Conservation (phyloP, 805 yeast genomes). For the Metschnikowia lunata region DNA sequence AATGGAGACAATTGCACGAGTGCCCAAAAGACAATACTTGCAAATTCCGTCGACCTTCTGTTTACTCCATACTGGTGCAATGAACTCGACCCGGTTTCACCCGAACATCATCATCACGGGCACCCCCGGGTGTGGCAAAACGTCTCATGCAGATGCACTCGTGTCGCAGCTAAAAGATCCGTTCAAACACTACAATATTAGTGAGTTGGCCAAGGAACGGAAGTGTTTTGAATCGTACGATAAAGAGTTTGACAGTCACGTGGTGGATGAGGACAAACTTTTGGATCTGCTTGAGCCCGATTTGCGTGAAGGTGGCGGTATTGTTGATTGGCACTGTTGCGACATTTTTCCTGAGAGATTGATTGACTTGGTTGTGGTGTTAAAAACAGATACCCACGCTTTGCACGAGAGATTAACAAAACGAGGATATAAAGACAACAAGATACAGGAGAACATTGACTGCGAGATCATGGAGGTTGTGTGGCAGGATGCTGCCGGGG, state of each 20-base stretch:
- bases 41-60: too few relatives aligned
- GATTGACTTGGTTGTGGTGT: slow-evolving; percentile 87
- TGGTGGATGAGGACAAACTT: slow-evolving; percentile 89
- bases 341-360: slow-evolving; percentile 91
- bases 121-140: slow-evolving; percentile 90
- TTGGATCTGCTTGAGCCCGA: slow-evolving; percentile 77
- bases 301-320: slow-evolving; percentile 77
- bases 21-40: too few relatives aligned
- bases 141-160: slow-evolving; percentile 66
- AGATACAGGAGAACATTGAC: slow-evolving; percentile 87
- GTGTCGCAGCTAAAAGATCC: slow-evolving; percentile 44
- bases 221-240: slow-evolving; percentile 82
- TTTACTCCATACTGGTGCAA: not conserved
- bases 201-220: slow-evolving; percentile 76
- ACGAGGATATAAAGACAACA: slow-evolving; percentile 75
- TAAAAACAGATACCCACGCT: slow-evolving; percentile 68
- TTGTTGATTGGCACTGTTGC: slow-evolving; percentile 97
- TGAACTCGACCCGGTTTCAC: slow-evolving; percentile 7
- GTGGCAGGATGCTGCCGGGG: slow-evolving; percentile 78
- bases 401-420: slow-evolving; percentile 71
- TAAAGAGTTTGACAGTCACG: slow-evolving; percentile 74
- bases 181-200: slow-evolving; percentile 57
- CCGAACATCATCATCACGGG: slow-evolving; percentile 91
- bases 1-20: too few relatives aligned
- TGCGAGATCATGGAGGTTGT: slow-evolving; percentile 96